These are phyloP conservation scores for Lecanicillium sp. DNA, from an alignment of 2,329 filamentous ascomycete genomes.

Conservation along the genomic window DNA sequence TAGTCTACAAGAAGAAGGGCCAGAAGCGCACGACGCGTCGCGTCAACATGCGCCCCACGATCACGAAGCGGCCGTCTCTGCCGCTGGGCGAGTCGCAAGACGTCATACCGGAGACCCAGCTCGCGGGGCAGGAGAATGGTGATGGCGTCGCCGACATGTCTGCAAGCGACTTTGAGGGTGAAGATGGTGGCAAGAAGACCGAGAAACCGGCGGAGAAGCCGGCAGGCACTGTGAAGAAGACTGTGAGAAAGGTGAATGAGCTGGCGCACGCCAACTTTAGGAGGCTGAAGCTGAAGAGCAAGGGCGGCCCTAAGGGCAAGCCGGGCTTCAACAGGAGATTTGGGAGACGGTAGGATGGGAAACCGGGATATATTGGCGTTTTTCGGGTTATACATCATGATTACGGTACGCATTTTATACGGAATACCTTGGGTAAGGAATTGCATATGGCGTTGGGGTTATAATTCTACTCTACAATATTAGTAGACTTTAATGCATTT, in stretches of 20 bases:
- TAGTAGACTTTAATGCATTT: not conserved
- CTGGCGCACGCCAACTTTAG: conserved; percentile 62
- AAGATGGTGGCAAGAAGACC: conserved; percentile 19
- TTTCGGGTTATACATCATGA: not conserved
- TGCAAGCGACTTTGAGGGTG: conserved; percentile 20
- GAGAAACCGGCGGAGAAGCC: conserved; percentile 22
- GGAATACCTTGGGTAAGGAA: not conserved
- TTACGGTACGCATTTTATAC: not conserved
- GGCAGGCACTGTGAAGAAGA: conserved; percentile 44
- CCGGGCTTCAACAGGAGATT: conserved; percentile 51
- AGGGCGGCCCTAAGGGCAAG: conserved; percentile 53
- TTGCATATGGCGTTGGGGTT: not conserved
- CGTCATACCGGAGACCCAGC: conserved; percentile 25
- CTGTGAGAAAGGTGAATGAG: conserved; percentile 55
- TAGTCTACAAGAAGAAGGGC: conserved; percentile 74
- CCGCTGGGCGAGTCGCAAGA: conserved; percentile 27
- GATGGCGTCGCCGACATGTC: conserved; percentile 20
- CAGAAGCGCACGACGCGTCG: conserved; percentile 71
- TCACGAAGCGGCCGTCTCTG: conserved; percentile 40
- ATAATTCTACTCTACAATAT: not conserved
- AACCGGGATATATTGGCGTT: no score
- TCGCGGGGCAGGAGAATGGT: conserved; percentile 8
- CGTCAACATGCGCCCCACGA: conserved; percentile 56
- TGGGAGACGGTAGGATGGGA: conserved; percentile 46
- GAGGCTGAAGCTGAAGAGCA: conserved; percentile 56